Evolutionary conservation across 2,329 filamentous ascomycete genomes (phyloP).

Genomic region (Pseudocercospora crystallina): DNA sequence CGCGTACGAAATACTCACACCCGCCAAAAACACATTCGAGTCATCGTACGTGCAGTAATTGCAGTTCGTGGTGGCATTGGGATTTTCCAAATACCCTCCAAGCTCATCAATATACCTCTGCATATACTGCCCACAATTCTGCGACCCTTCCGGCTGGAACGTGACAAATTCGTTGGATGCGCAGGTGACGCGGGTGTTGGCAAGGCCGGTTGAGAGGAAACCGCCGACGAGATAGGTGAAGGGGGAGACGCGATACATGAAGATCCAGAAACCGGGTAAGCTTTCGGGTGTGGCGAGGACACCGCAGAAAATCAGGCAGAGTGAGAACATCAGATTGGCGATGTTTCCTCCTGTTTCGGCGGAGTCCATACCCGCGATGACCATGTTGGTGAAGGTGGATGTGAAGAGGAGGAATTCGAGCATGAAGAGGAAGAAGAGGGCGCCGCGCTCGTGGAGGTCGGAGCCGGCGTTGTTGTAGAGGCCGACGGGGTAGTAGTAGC

Average conservation of each 20-base stretch:
- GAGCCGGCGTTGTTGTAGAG: conserved; percentile 70
- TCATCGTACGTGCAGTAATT: conserved; percentile 42
- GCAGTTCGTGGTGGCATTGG: conserved; percentile 38
- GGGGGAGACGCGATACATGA: conserved; percentile 73
- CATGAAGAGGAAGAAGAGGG: conserved; percentile 75
- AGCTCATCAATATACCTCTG: conserved; percentile 27
- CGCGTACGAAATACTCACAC: conserved; percentile 44
- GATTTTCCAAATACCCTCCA: conserved; percentile 41
- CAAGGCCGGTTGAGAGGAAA: conserved; percentile 69
- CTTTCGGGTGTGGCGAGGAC: conserved; percentile 64
- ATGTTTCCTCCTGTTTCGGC: conserved; percentile 75
- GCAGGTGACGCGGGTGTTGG: conserved; percentile 65
- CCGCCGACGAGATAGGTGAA: conserved; percentile 79
- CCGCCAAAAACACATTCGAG: conserved; percentile 45
- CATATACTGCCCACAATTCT: conserved; percentile 43
- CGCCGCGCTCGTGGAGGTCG: conserved; percentile 67
- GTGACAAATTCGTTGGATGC: conserved; percentile 66
- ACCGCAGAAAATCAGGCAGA: conserved; percentile 69
- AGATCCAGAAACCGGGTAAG: conserved; percentile 75
- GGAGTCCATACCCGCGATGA: conserved; percentile 72
- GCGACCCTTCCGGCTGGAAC: conserved; percentile 61
- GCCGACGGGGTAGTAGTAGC: conserved; percentile 84
- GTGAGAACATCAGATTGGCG: conserved; percentile 71
- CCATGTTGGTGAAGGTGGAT: conserved; percentile 75
- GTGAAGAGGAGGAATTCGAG: conserved; percentile 68